Evolutionary conservation across 2,329 filamentous ascomycete genomes (phyloP).

Genomic region (Arachnomyces sp.): DNA sequence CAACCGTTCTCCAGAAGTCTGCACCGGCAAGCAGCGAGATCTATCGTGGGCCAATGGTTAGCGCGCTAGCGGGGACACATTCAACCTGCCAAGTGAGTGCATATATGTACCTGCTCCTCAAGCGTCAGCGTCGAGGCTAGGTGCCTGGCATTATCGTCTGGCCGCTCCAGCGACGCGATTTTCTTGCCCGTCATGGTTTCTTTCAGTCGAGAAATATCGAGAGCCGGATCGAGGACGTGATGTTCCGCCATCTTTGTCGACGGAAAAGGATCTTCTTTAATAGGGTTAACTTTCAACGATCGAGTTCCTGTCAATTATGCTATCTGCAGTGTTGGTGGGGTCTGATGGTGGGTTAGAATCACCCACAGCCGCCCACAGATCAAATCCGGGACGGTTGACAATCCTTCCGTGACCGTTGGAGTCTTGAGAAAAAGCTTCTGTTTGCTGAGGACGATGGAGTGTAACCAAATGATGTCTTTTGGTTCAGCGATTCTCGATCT

Average conservation of each 20-base stretch:
- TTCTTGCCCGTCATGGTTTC: slow-evolving; percentile 7
- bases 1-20: slow-evolving; percentile 56
- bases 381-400: too few relatives aligned
- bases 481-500: too few relatives aligned
- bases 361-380: too few relatives aligned
- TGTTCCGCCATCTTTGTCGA: neutral
- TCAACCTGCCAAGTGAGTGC: neutral
- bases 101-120: slow-evolving; percentile 5
- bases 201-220: slow-evolving; percentile 1
- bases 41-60: slow-evolving; percentile 24
- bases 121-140: slow-evolving; percentile 5
- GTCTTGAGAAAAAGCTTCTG: too few relatives aligned
- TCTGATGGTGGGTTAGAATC: neutral
- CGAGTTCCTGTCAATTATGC: neutral
- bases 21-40: slow-evolving; percentile 53
- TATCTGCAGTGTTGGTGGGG: neutral
- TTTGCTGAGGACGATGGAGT: too few relatives aligned
- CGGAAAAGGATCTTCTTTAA: slow-evolving; percentile 3
- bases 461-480: too few relatives aligned
- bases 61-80: too few relatives aligned
- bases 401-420: too few relatives aligned
- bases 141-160: slow-evolving; percentile 6
- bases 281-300: neutral
- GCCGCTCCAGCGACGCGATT: slow-evolving; percentile 5
- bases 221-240: neutral